Evolutionary conservation across 768 basidiomycete species (phyloP), one percentile per base, ranked within the genome.

Genomic region (Coprinellus micaceus): DNA sequence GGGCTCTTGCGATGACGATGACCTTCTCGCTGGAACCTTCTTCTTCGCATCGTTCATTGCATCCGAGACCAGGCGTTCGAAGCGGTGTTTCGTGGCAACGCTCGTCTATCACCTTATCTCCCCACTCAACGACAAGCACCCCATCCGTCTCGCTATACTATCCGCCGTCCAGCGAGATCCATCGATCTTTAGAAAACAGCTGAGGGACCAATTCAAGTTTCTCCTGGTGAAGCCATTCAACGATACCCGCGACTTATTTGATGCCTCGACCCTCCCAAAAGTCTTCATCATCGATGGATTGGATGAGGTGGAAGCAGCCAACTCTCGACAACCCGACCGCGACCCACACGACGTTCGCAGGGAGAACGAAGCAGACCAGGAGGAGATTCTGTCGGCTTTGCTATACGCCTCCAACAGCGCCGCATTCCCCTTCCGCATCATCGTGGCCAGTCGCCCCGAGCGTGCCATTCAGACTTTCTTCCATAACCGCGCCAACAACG

Each of bases 211-310:
- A 13, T 19, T 37, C 12, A 25, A 37, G 17, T 19, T 4, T 15
- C 54, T 56, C 45, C 7, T 49, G 21, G n/a, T 48, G 49, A n/a
- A 51, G 19, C 49, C 33, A 7, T 29, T 51, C 30, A 12, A 29
- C 3, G 17, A 24, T 2, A 12, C 19, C 49, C 9, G 4, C 2
- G 3, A n/a, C 9, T 21, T 30, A 21, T 28, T 12, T 11, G 54
- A 36, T 22, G 17, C 22, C 2, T 12, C 21, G 12, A 6, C 12
- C 11, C 44, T 44, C 44, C 54, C 54, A 26, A 47, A 26, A 29
- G 46, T 36, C 15, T 39, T 56, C 45, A 30, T 61, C 10, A 52
- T 58, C 17, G 60, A 61, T 33, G 60, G 60, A 11, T n/a, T 61
- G 3, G 57, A 61, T 41, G 60, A 58, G 25, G 55, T 57, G 43